These are phyloP conservation scores for Ustilago vetiveriae DNA, from an alignment of 1,284 basidiomycete genomes.

Conservation along the genomic window DNA sequence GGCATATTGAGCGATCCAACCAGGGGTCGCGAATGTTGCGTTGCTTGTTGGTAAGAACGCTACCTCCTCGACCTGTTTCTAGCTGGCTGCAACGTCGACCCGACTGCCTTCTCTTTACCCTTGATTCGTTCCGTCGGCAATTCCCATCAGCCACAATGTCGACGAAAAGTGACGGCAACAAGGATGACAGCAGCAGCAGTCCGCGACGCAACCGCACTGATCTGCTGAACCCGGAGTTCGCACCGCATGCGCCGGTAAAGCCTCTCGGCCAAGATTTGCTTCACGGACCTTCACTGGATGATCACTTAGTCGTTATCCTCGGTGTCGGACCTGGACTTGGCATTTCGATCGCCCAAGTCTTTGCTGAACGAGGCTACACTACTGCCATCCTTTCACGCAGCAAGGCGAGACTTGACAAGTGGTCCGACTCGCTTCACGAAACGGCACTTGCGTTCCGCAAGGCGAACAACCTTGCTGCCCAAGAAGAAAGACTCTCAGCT, in stretches of 20 bases:
- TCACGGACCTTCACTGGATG: constrained; percentile 34
- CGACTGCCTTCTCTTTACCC: too few relatives aligned
- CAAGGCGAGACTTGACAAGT: constrained; percentile 39
- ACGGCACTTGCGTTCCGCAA: constrained; percentile 21
- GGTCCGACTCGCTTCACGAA: constrained; percentile 33
- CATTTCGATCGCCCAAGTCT: constrained; percentile 42
- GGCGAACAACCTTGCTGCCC: not conserved
- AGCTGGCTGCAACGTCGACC: too few relatives aligned
- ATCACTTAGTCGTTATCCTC: constrained; percentile 52
- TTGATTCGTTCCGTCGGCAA: too few relatives aligned
- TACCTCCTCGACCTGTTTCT: too few relatives aligned
- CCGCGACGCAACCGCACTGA: constrained; percentile 30
- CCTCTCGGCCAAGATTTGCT: constrained; percentile 37
- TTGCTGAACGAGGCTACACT: constrained; percentile 53
- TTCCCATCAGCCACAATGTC: constrained; percentile 7
- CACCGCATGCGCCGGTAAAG: constrained; percentile 25
- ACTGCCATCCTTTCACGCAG: constrained; percentile 50
- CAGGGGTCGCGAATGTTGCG: too few relatives aligned
- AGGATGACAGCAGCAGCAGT: constrained; percentile 7
- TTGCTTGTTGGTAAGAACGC: too few relatives aligned
- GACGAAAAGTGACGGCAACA: not conserved
- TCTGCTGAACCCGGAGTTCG: constrained; percentile 34
- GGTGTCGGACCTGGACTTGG: constrained; percentile 59
- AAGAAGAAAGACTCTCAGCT: constrained; percentile 14
- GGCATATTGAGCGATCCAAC: too few relatives aligned